These are phyloP conservation scores for Lasiosphaeris hirsuta DNA, from an alignment of 495 filamentous ascomycete species.

Conservation along the genomic window DNA sequence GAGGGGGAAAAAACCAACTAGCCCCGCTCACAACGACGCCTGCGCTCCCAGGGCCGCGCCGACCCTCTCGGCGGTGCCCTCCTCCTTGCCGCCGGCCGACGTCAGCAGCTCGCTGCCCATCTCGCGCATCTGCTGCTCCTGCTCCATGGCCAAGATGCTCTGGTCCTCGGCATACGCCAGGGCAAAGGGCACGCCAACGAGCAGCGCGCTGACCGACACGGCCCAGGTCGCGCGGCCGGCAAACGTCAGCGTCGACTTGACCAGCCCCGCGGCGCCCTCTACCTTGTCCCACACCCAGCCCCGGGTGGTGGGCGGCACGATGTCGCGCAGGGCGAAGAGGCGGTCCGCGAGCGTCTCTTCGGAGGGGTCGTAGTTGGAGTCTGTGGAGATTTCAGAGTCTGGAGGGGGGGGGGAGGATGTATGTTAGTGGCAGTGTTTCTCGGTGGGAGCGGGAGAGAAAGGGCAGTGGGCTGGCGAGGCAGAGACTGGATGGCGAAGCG, in stretches of 20 bases:
- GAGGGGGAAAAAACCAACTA: background rate
- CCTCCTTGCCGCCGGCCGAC: slow-evolving; percentile 21
- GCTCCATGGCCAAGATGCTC: slow-evolving; percentile 92
- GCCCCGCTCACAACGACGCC: background rate
- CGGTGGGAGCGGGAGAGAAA: background rate
- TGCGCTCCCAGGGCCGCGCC: slow-evolving; percentile 33
- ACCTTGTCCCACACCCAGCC: slow-evolving; percentile 61
- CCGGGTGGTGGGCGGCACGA: slow-evolving; percentile 80
- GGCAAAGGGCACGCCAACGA: slow-evolving; percentile 89
- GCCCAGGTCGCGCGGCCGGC: slow-evolving; percentile 84
- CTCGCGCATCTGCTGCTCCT: slow-evolving; percentile 90
- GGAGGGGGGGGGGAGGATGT: background rate
- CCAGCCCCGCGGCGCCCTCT: slow-evolving; percentile 49
- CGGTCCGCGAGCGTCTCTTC: slow-evolving; percentile 74
- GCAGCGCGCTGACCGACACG: slow-evolving; percentile 77
- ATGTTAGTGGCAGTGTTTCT: slow-evolving; percentile 12
- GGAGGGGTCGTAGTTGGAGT: slow-evolving; percentile 49
- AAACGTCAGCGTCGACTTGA: slow-evolving; percentile 61
- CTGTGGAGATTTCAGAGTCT: slow-evolving; percentile 66
- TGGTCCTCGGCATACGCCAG: slow-evolving; percentile 93
- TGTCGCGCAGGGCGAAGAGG: slow-evolving; percentile 81
- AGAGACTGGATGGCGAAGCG: slow-evolving; percentile 24
- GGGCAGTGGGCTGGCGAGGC: background rate
- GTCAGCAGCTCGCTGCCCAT: slow-evolving; percentile 54
- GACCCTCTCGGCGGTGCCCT: slow-evolving; percentile 33